Evolutionary conservation across 805 yeast genomes (phyloP).

Genomic region (Pichia paraexigua): DNA sequence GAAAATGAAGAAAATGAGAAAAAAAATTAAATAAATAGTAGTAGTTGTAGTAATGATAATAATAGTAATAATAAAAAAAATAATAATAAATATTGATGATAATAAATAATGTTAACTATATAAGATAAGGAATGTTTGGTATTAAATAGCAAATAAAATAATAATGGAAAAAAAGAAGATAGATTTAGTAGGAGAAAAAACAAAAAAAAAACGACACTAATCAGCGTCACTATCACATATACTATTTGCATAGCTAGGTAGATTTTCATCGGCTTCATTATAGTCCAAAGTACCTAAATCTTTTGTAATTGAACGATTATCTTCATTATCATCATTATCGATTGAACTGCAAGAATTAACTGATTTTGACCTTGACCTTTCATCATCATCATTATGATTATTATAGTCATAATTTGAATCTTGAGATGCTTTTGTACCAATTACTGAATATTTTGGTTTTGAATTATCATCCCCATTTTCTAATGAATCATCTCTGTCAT

Average conservation of each 20-base stretch:
- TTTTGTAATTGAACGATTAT: neutral
- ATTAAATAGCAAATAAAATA: neutral
- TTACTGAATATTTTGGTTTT: conserved; percentile 22
- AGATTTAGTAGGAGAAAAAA: neutral
- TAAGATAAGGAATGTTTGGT: neutral
- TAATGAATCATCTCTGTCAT: conserved; percentile 42
- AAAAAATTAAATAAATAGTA: too few species aligned
- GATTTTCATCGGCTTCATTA: conserved; percentile 22
- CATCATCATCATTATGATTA: conserved; percentile 25
- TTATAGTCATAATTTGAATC: conserved; percentile 29
- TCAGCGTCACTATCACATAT: conserved; percentile 24
- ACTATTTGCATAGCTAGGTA: conserved; percentile 27
- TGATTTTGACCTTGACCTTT: neutral
- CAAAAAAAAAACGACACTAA: neutral
- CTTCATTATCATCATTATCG: neutral
- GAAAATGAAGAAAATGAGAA: neutral
- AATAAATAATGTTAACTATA: too few species aligned
- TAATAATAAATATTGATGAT: too few species aligned
- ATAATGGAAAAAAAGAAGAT: neutral
- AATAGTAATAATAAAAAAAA: too few species aligned
- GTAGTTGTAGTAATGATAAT: too few species aligned
- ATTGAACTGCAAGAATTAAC: neutral
- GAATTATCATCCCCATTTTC: conserved; percentile 23
- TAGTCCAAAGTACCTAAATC: conserved; percentile 12
- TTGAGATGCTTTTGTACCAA: conserved; percentile 31